Conservation (phyloP, 228 moss, liverwort and hornwort species). For the Sphagnum fallax region DNA sequence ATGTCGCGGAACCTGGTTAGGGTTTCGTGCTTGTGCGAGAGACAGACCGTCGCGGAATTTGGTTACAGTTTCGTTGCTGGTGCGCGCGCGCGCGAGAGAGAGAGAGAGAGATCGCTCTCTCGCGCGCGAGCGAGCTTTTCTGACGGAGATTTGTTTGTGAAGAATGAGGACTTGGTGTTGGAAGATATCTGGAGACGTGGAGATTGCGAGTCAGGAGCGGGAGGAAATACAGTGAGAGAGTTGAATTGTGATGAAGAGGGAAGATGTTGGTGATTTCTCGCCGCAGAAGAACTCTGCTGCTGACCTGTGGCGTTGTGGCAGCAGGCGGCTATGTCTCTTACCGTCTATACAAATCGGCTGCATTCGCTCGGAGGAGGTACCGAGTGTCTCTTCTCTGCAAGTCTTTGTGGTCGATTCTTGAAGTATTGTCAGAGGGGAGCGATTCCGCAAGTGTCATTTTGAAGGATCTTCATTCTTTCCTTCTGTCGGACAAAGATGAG, state of each 20-base stretch:
- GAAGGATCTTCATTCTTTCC: constrained; percentile 62
- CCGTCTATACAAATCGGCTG: constrained; percentile 34
- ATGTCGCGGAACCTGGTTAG: no score
- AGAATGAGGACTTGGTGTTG: no score
- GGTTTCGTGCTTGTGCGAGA: no score
- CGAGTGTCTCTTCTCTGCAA: constrained; percentile 57
- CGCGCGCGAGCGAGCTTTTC: no score
- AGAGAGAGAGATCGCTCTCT: no score
- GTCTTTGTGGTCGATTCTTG: constrained; percentile 66
- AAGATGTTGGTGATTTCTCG: constrained; percentile 49
- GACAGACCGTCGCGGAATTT: no score
- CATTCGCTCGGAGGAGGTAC: constrained; percentile 26
- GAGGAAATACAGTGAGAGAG: not conserved
- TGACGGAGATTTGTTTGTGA: no score
- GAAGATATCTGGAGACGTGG: no score
- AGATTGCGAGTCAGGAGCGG: no score
- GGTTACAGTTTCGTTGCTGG: no score
- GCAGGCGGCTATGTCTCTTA: constrained; percentile 78
- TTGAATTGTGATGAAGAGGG: constrained; percentile 15
- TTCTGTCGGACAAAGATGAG: constrained; percentile 62
- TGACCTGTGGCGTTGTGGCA: constrained; percentile 69
- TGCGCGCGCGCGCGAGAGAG: no score
- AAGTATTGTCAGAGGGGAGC: constrained; percentile 63
- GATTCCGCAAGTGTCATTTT: constrained; percentile 46
- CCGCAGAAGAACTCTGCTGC: constrained; percentile 71